phyloP scores from a whole-genome alignment of 2,329 filamentous ascomycete species.

The Diaporthe longicolla region DNA sequence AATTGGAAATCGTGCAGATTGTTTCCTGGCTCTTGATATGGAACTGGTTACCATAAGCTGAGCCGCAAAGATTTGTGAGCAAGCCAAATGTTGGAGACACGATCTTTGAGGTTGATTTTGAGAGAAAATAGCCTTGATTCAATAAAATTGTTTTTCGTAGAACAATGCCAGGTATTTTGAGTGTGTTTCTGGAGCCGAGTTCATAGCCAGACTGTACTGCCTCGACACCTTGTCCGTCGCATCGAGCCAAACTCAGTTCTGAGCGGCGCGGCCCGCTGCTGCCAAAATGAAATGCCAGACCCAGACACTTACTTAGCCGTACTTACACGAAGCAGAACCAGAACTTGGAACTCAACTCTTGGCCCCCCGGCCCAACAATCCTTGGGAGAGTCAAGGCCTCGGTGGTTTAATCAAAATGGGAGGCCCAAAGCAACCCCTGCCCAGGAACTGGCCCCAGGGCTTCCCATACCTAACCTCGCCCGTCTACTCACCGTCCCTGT shows the following conservation, averaged over 20 bases:
- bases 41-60: not conserved
- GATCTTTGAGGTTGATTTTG: not conserved
- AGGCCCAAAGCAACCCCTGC: slow-evolving; percentile 47
- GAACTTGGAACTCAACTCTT: not conserved
- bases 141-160: not conserved
- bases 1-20: not conserved
- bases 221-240: not conserved
- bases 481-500: slow-evolving; percentile 62
- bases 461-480: slow-evolving; percentile 68
- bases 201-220: not conserved
- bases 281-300: not conserved
- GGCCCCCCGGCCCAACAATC: too few species aligned
- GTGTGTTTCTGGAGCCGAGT: not conserved
- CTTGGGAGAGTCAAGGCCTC: not conserved
- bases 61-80: not conserved
- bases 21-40: not conserved
- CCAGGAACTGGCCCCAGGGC: slow-evolving; percentile 71
- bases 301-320: not conserved
- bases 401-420: slow-evolving; percentile 12
- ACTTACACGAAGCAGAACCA: not conserved
- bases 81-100: not conserved
- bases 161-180: not conserved
- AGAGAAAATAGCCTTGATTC: not conserved
- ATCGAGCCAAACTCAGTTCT: not conserved
- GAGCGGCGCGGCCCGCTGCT: slow-evolving; percentile 13